phyloP scores from a whole-genome alignment of 75 land plant genomes.

The Picea sitchensis region DNA sequence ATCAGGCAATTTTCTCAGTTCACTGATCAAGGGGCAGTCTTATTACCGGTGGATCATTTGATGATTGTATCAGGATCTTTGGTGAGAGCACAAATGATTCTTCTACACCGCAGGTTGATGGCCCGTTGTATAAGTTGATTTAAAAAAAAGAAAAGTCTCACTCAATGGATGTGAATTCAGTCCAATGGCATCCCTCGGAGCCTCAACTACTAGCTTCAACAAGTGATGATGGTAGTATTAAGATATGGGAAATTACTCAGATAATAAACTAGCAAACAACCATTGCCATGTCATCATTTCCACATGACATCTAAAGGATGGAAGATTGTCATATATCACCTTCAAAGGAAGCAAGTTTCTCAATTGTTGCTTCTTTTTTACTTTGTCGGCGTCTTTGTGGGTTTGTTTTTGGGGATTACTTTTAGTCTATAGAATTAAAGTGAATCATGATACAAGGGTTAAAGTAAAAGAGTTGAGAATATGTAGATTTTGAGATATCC shows the following conservation, averaged over 20 bases:
- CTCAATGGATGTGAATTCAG: conserved; percentile 86
- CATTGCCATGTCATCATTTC: neutral
- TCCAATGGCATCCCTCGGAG: conserved; percentile 83
- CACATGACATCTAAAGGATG: neutral
- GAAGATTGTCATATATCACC: neutral
- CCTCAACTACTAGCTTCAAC: conserved; percentile 68
- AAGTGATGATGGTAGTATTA: conserved; percentile 83
- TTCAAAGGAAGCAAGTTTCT: neutral
- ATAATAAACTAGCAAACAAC: conserved; percentile 3
- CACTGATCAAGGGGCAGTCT: conserved; percentile 88
- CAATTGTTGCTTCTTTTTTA: neutral
- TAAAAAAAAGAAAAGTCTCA: conserved; percentile 36
- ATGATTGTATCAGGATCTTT: conserved; percentile 86
- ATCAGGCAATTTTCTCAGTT: conserved; percentile 89
- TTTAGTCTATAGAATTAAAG: neutral
- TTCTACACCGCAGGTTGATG: conserved; percentile 9
- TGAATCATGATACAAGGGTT: neutral
- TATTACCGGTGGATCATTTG: conserved; percentile 89
- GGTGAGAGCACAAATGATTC: conserved; percentile 31
- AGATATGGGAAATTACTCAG: conserved; percentile 64
- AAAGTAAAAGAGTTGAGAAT: neutral
- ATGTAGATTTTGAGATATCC: too few relatives aligned
- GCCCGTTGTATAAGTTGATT: too few relatives aligned
- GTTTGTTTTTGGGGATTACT: neutral
- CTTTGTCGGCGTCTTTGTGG: neutral